Evolutionary conservation across 352 stramenopile genomes (phyloP), one percentile per base, ranked within the genome.

Genomic region (Globisporangium spiculum): DNA sequence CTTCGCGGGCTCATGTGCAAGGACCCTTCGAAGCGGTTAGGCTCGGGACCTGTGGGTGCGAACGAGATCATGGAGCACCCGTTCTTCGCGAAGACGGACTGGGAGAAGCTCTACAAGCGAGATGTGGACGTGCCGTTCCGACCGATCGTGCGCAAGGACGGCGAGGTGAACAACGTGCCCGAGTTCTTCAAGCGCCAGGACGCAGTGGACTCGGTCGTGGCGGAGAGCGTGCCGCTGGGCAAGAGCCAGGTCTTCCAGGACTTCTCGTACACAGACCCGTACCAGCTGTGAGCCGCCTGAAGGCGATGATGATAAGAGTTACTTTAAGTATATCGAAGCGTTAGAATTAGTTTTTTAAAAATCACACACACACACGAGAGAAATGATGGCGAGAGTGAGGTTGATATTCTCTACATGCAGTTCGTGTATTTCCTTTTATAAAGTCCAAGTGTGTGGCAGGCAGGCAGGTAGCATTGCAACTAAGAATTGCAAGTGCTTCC

Each of bases 21-120:
- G n/a, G 87, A 94, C 44, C 90, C 90, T 4, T 68, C 79, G 2
- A 91, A 91, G 60, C 84, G 86, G 26, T 75, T 94, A 0, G 87
- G 90, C 30, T 94, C 86, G 8, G 80, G 86, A 14, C 83, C 80
- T 10, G 81, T 74, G 20, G 86, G 86, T 20, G 78, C 83, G 0
- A 77, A 87, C 16, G 90, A 96, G 61, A 91, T 96, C 69, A 90
- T 91, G 80, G 77, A 91, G 30, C 89, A 96, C 57, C 79, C 87
- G 44, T 97, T 96, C 72, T 96, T 97, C 67, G 69, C 61, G 7
- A 53, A 71, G 34, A 70, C 96, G 14, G 82, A 94, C 61, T 96
- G 87, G 88, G 87, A 94, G 48, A 80, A 78, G 60, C 80, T 95
- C 0, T 93, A 91, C 70, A 88, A 88, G 67, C 80, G 84, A n/a